Evolutionary conservation across 306 rosid genomes (phyloP), one percentile per base, ranked within the genome.

Genomic region (Castanea mollissima): DNA sequence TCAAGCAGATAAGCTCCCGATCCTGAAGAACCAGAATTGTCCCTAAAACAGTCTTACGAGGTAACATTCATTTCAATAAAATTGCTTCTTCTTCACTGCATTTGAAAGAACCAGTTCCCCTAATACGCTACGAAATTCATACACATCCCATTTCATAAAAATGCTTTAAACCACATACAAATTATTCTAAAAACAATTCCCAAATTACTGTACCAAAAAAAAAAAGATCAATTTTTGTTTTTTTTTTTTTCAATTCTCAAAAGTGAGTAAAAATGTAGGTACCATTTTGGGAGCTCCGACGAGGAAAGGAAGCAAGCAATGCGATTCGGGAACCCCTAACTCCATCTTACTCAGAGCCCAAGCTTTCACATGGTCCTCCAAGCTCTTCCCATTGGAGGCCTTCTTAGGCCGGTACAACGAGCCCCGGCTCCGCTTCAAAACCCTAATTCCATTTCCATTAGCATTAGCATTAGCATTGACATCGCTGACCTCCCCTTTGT

Each of bases 251-350:
- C 60, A n/a, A 56, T 12, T 8, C 27, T 25, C n/a, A 23, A 62
- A 62, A 62, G 16, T 2, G 51, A 57, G 25, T 29, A 29, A 25
- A 60, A 52, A 64, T 46, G 31, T 31, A 54, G 21, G 21, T 83
- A 94, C 97, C 97, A 87, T 81, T 78, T 83, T 90, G 8, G 89
- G 86, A 35, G 92, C 82, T 13, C 90, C 93, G 2, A 51, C 74
- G 20, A 92, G 97, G 73, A 94, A 94, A 0, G 99, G 95, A 51
- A 92, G 83, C n/a, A 83, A 82, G 85, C 82, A 69, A 7, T 79
- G 81, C 21, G 83, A 58, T 32, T 77, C 67, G 5, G 76, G 57
- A 80, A 80, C 35, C 23, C 90, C 92, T 8, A 71, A 79, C 70
- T 85, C 78, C 79, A 58, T 75, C 78, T 75, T 88, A 34, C 46